Base-by-base conservation (phyloP, 768 basidiomycete species). In the Antrodiella citrinella region DNA sequence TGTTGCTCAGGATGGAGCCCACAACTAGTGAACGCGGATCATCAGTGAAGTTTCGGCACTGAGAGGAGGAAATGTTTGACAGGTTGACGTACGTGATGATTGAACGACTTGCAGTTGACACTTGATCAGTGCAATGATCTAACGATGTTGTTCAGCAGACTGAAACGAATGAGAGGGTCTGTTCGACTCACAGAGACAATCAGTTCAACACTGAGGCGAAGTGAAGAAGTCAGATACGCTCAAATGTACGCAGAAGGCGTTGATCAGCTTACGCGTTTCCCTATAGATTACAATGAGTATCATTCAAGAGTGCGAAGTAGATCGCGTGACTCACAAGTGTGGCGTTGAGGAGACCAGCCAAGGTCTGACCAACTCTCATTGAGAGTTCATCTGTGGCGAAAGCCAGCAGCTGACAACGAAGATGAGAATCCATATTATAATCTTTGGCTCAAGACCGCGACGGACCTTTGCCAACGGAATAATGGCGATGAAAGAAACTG, bases 301-400 rank as follows among this genome's bases (percentile, higher is more conserved):
- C n/a, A 9, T 19, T 9, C 7, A 9, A 9, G 41, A n/a, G 19
- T 5, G n/a, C 41, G 21, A 42, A 51, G 12, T 9, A 50, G 9
- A 2, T 38, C 18, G 18, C 26, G 23, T 23, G 48, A 38, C 63
- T 51, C 54, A 89, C 85, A 55, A 90, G 69, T 12, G 90, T 93
- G 19, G 91, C 91, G 66, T 92, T 93, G 49, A 93, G 63, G 2
- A 93, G 74, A 35, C 90, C 90, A 2, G 89, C 88, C 10, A 91
- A 67, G 1, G 89, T 89, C 64, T 88, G 84, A 1, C 90, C 91
- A 1, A 91, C 82, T 24, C 89, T 80, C 49, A 90, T 59, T 2
- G 91, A 86, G 15, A 93, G 56, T 55, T 93, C 87, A 52, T 93
- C 91, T 0, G 91, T 93, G 1, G 88, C 88, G 60, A 91, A 91